Base-by-base conservation (phyloP, 179 eudicot genomes). In the Gypsophila paniculata region DNA sequence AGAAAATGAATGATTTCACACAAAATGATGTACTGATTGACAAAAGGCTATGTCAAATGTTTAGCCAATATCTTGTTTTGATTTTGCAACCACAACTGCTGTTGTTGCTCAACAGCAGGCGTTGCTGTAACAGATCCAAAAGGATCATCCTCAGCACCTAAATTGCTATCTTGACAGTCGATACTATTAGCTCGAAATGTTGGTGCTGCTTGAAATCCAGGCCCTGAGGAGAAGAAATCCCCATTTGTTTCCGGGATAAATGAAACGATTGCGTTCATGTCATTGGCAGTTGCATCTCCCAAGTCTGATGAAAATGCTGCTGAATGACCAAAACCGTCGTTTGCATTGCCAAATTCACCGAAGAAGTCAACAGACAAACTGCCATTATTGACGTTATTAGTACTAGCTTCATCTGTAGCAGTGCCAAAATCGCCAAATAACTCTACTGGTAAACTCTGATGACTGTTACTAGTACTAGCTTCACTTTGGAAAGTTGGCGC, bases 61-160 rank as follows among this genome's bases (percentile, higher is more conserved):
- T 73, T 85, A 44, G 85, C 86, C 70, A 88, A 84, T 65, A 91
- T 87, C 79, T 85, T 87, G 73, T 76, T 86, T 75, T 88, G 92
- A 73, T 89, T 83, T 65, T 86, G 91, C 86, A 89, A 76, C 97
- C 91, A 88, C 81, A 89, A 65, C 42, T 91, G 86, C 42, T 88
- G 91, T 52, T 89, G 82, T 21, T 73, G 82, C 67, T 54, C 73
- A 14, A 46, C 57, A 22, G 53, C 54, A 46, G 48, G 60, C 36
- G 6, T 49, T 6, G 70, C 66, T 38, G 77, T 34, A 21, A 64
- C 46, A 3, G 83, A 21, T 19, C 66, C 89, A 65, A 89, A 87
- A 1, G 87, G 90, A 70, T 88, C 90, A 61, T 78, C 51, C 51
- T 77, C 83, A 23, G 60, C 13, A 48, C 76, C 68, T 44, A 67